Evolutionary conservation across 2,329 filamentous ascomycete species (phyloP), one percentile per base, ranked within the genome.

Genomic region (Diaporthe capsici): DNA sequence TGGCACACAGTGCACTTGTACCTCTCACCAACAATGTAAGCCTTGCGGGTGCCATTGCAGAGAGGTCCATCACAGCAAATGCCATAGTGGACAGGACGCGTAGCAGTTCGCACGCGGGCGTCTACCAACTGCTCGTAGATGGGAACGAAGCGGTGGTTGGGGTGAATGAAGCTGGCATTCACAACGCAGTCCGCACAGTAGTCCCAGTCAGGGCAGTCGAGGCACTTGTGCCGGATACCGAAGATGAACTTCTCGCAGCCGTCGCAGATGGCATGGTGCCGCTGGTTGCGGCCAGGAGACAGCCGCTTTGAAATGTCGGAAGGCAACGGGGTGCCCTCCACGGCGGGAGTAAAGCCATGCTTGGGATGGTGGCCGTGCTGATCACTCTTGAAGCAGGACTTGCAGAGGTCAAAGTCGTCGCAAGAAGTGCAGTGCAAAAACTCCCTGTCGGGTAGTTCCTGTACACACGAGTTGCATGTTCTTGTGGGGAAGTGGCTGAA

Each of bases 1-100:
- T 97, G 90, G 88, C 97, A 99, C 74, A 99, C 93, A 71, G 96
- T 95, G 83, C 97, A 99, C 91, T 99, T 99, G 90, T 97, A 99
- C 78, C 97, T 94, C 76, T 94, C 90, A 71, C 97, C 97, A 72
- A 90, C 89, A 81, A 99, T 98, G 85, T 95, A 98, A 42, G 87
- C 91, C 83, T 79, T 84, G 79, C 80, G 88, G 80, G 84, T 87
- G 80, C 87, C 85, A 76, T 90, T 90, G 90, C 97, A 99, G 58
- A 98, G 89, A 34, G 96, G 96, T 1, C 97, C 97, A 83, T 99
- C 97, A 82, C 97, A 99, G 89, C 94, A 97, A 82, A 98, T 96
- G 75, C 96, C 96, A 78, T 89, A 88, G 83, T 99, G 97, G 55
- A 91, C 88, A 75, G 88, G 85, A 61, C 83, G 89, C 82, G 79